phyloP scores from a whole-genome alignment of 2,329 filamentous ascomycete genomes.

The Leptographium radiaticola region DNA sequence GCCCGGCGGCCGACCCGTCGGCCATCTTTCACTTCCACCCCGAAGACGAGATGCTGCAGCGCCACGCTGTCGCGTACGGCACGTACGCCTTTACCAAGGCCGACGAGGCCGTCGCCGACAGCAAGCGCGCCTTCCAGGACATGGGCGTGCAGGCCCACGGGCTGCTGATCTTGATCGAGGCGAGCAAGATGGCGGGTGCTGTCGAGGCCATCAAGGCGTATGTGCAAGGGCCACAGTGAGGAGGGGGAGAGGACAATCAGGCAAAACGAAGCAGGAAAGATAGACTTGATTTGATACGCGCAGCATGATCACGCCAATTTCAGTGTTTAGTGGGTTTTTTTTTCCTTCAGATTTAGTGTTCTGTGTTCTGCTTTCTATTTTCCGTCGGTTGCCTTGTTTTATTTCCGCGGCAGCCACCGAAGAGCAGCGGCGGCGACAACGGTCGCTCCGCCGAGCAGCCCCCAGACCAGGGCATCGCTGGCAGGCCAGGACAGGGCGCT shows the following conservation, averaged over 20 bases:
- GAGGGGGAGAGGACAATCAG: conserved; percentile 9
- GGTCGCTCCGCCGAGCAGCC: neutral
- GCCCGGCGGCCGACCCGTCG: conserved; percentile 19
- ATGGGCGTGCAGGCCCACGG: conserved; percentile 76
- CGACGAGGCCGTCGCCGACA: conserved; percentile 72
- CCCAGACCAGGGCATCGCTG: conserved; percentile 1
- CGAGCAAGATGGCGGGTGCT: conserved; percentile 58
- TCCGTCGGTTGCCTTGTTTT: neutral
- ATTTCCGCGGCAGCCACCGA: conserved; percentile 6
- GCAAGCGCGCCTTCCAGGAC: conserved; percentile 90
- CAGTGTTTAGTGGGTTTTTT: neutral
- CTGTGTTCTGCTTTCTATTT: neutral
- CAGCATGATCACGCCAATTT: neutral
- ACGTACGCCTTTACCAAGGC: conserved; percentile 70
- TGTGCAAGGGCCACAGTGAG: conserved; percentile 37
- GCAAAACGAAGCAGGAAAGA: conserved; percentile 4
- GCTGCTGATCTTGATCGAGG: conserved; percentile 78
- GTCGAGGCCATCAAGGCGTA: conserved; percentile 67
- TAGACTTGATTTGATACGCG: neutral
- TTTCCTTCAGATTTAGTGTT: neutral
- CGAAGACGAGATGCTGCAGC: conserved; percentile 82
- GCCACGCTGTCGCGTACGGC: conserved; percentile 56
- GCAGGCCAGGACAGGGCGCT: neutral
- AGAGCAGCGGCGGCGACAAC: neutral
- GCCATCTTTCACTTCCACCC: conserved; percentile 85